phyloP scores from a whole-genome alignment of 495 filamentous ascomycete genomes.

The Cercophora samala region DNA sequence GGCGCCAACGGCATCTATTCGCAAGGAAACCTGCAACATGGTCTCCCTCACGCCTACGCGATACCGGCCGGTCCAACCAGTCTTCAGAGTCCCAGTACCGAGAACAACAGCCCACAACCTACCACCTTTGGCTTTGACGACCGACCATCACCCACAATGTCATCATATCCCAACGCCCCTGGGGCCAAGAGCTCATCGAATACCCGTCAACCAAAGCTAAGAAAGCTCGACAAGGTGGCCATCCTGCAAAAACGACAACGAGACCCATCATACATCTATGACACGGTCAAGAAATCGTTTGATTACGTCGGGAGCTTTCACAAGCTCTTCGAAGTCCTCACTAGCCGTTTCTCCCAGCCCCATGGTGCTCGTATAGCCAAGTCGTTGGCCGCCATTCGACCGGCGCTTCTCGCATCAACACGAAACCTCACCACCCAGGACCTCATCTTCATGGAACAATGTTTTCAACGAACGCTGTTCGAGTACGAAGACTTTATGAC shows the following conservation, averaged over 20 bases:
- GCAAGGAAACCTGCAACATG: slow-evolving; percentile 50
- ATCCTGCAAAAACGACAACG: slow-evolving; percentile 52
- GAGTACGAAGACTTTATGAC: slow-evolving; percentile 92
- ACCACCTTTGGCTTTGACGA: slow-evolving; percentile 44
- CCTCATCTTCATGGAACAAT: slow-evolving; percentile 95
- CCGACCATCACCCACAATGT: slow-evolving; percentile 39
- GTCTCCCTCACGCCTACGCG: slow-evolving; percentile 50
- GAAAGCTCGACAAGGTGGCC: slow-evolving; percentile 40
- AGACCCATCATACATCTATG: slow-evolving; percentile 83
- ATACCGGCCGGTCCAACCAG: slow-evolving; percentile 48
- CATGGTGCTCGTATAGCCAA: slow-evolving; percentile 77
- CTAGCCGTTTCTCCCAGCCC: slow-evolving; percentile 66
- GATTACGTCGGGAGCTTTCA: slow-evolving; percentile 88
- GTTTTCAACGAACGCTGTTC: slow-evolving; percentile 85
- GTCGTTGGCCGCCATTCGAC: slow-evolving; percentile 82
- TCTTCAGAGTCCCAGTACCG: slow-evolving; percentile 48
- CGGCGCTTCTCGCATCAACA: slow-evolving; percentile 86
- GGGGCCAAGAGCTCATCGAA: slow-evolving; percentile 27
- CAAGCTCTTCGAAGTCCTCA: slow-evolving; percentile 75
- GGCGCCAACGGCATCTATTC: slow-evolving; percentile 40
- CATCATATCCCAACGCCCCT: slow-evolving; percentile 34
- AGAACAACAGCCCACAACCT: slow-evolving; percentile 49
- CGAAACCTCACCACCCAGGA: slow-evolving; percentile 79
- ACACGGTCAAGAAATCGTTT: slow-evolving; percentile 83
- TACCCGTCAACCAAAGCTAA: slow-evolving; percentile 38